A percentile compares a stretch with the other conserved stretches of the same genome.
Evolutionary conservation across 768 basidiomycete species (phyloP).

Genomic region (Russula dissimulans): DNA sequence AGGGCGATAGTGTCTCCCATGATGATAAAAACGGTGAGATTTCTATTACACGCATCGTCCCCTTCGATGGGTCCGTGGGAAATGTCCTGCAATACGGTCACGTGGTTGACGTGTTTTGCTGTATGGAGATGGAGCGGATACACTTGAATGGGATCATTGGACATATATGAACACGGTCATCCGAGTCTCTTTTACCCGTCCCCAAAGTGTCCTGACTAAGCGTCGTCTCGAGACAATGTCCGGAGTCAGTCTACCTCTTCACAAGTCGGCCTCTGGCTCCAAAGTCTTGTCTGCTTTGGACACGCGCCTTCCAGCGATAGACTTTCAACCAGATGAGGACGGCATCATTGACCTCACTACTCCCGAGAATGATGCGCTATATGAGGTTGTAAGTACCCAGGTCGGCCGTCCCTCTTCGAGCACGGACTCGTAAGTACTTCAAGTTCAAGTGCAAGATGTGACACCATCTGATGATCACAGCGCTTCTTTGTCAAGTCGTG

Average conservation of each 20-base stretch:
- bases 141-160: background rate
- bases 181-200: background rate
- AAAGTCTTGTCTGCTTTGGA: constrained; percentile 12
- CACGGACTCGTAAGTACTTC: background rate
- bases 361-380: background rate
- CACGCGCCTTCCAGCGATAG: background rate
- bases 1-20: constrained; percentile 26
- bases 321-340: constrained; percentile 1
- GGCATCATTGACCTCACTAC: constrained; percentile 18
- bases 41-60: background rate
- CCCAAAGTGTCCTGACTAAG: background rate
- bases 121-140: background rate
- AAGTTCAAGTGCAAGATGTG: background rate
- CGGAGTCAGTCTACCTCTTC: background rate
- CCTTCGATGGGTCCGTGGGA: constrained; percentile 13
- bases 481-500: background rate
- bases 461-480: background rate
- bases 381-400: background rate
- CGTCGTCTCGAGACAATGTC: background rate
- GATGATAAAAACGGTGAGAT: background rate
- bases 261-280: background rate
- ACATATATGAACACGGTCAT: background rate
- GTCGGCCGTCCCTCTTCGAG: background rate
- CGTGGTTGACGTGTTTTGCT: constrained; percentile 10
- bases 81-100: background rate